phyloP scores from a whole-genome alignment of 1,139 yeast genomes.

The Pichia sp. region DNA sequence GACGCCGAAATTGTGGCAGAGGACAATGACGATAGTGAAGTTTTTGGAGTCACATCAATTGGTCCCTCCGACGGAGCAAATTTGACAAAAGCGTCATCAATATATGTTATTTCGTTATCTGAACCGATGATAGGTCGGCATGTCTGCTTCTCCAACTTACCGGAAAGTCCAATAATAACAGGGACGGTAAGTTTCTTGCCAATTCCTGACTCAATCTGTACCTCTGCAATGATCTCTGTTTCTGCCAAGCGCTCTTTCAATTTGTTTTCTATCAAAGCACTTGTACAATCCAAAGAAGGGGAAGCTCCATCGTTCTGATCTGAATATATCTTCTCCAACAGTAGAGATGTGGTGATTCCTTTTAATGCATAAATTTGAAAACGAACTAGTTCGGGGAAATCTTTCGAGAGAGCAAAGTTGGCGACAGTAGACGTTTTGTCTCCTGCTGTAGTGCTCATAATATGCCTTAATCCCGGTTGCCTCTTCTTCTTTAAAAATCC shows the following conservation, averaged over 20 bases:
- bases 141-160: conserved; percentile 3
- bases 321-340: conserved; percentile 6
- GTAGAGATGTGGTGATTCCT: conserved; percentile 13
- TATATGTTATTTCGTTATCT: background rate
- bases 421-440: conserved; percentile 16
- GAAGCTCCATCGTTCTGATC: background rate
- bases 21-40: background rate
- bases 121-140: background rate
- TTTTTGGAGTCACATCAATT: background rate
- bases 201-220: conserved; percentile 54
- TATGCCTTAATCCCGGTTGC: too few relatives aligned
- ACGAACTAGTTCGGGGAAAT: conserved; percentile 52
- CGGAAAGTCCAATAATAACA: conserved; percentile 35
- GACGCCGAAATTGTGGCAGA: background rate
- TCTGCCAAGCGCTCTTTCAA: background rate
- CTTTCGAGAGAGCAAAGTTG: conserved; percentile 69
- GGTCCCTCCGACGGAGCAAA: conserved; percentile 1
- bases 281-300: background rate
- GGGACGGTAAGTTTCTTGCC: conserved; percentile 64
- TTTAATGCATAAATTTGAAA: conserved; percentile 12
- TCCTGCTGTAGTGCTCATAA: background rate
- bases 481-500: too few relatives aligned
- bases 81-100: conserved; percentile 6
- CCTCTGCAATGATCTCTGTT: conserved; percentile 41
- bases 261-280: conserved; percentile 13